Base-by-base conservation (phyloP, 139 green algal species). In the Chlorella sp. region DNA sequence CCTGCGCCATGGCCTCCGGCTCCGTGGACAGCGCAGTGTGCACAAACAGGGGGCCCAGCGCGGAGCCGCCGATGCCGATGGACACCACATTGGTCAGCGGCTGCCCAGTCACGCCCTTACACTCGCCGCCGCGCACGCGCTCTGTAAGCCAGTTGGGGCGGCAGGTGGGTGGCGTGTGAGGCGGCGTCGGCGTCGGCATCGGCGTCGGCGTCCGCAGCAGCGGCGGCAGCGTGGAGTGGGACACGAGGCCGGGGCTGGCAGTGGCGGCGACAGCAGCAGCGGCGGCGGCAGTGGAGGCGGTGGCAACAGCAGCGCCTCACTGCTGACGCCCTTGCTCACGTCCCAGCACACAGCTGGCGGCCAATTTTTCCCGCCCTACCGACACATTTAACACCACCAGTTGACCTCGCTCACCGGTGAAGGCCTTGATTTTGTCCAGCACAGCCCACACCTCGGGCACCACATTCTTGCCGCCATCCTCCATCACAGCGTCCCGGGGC, bases 361-460 rank as follows among this genome's bases (percentile, higher is more conserved):
- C n/a, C n/a, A n/a, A n/a, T n/a, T n/a, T n/a, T n/a, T n/a, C n/a
- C n/a, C n/a, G n/a, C n/a, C 3, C 9, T 30, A 65, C 22, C 9
- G 56, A 3, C 56, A 24, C 26, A 65, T 16, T 20, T 65, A 68
- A 36, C 28, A 40, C 28, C 62, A 36, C 28, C 62, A 69, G 62
- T 11, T 11, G 62, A 28, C 62, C 73, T 19, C 26, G 34, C 64
- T 36, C 68, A 86, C 79, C 93, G 5, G 84, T 91, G 90, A 99
- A 99, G 24, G 56, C 87, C 91, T 99, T 98, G 94, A 99, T 99
- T 89, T 98, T 98, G 86, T 99, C 97, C 58, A 99, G 94, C 74
- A 99, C 97, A 54, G 94, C 93, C 93, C 94, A 97, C 75, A 99
- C 97, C n/a, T 98, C 95, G 28, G 94, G 94, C 40, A 99, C 97